Evolutionary conservation across 306 rosid species (phyloP).

Genomic region (Ochetophila trinervis): DNA sequence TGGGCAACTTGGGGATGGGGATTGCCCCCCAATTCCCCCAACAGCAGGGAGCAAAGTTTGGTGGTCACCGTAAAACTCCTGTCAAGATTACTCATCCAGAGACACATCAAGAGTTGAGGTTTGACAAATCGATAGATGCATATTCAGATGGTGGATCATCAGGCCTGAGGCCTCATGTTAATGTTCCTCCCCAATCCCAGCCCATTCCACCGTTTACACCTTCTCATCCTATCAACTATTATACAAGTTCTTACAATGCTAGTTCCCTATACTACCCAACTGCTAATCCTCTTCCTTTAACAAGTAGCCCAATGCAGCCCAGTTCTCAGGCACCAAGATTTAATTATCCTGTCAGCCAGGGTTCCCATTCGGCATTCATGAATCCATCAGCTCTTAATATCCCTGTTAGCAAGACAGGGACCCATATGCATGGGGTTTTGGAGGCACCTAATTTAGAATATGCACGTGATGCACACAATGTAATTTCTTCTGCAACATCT

Average conservation of each 20-base stretch:
- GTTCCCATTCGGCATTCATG: constrained; percentile 43
- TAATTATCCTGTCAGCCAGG: constrained; percentile 57
- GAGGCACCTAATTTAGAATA: constrained; percentile 47
- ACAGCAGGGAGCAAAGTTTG: constrained; percentile 76
- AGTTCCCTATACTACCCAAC: constrained; percentile 38
- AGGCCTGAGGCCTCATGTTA: constrained; percentile 56
- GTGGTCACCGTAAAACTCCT: constrained; percentile 60
- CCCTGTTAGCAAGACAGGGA: constrained; percentile 48
- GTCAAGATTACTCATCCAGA: constrained; percentile 97
- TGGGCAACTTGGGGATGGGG: constrained; percentile 64
- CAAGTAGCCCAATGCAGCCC: constrained; percentile 54
- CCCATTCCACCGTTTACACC: constrained; percentile 48
- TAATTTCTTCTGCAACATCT: constrained; percentile 30
- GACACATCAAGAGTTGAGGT: constrained; percentile 80
- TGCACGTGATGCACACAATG: constrained; percentile 45
- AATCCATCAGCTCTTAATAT: constrained; percentile 39
- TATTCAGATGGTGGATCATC: constrained; percentile 61
- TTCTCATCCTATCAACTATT: constrained; percentile 52
- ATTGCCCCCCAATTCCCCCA: constrained; percentile 56
- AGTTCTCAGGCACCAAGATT: constrained; percentile 64
- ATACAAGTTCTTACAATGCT: constrained; percentile 39
- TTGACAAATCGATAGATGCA: constrained; percentile 68
- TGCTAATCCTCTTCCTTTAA: constrained; percentile 54
- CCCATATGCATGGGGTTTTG: constrained; percentile 35
- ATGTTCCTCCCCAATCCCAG: constrained; percentile 60